Evolutionary conservation across 192 early-diverging fungal species (phyloP), one percentile per base, ranked within the genome.

Genomic region (Dimargaris verticillata): DNA sequence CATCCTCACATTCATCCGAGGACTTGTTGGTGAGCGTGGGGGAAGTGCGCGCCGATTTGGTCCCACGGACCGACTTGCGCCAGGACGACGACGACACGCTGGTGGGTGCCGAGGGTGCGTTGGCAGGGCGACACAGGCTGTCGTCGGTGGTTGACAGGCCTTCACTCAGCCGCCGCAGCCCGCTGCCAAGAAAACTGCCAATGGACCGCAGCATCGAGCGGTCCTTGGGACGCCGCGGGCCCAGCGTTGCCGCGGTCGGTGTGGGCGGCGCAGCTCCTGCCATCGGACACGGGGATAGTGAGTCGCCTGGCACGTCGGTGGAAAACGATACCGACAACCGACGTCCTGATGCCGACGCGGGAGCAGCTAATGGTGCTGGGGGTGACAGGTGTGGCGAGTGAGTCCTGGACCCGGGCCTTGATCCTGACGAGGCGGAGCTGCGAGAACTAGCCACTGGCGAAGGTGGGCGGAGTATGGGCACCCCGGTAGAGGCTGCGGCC

Each of bases 141-240:
- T n/a, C n/a, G n/a, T n/a, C n/a, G n/a, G n/a, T n/a, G n/a, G n/a
- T n/a, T n/a, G 47, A 48, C 17, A 48, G 1, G 10, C 55, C 55
- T 18, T 58, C 28, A 38, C 55, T 58, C 22, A 58, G 41, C 9
- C 55, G 55, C 12, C 55, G 55, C 10, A 58, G 17, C 12, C 55
- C 55, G 28, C 55, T 58, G 29, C 29, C 29, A 3, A 58, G 22
- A 28, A 58, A 58, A 38, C 55, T 58, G 55, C 29, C 55, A 6
- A 58, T 33, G 9, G 55, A 58, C 26, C 29, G 28, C 55, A 58
- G 15, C 55, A 58, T 58, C 14, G 55, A 58, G 13, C 41, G 28
- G 28, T 58, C 55, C 12, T 33, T 25, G 41, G 28, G 29, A 38
- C 55, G 55, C 15, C 55, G 55, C 5, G 20, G 53, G 26, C 22